Evolutionary conservation across 108 stramenopile genomes (phyloP).

Genomic region (Chaetoceros muelleri): DNA sequence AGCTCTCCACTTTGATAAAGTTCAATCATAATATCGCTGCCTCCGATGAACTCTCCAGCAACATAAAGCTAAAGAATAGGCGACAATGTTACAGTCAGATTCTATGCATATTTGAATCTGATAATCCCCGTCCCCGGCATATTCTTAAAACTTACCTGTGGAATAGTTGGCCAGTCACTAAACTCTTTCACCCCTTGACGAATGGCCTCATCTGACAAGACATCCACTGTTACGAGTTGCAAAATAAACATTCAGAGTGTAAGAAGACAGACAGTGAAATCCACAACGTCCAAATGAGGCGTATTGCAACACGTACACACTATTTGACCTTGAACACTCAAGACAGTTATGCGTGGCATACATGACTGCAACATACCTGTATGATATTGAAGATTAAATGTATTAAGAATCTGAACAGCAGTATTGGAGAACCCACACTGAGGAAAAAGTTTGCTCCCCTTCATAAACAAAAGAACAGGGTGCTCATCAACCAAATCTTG

Average conservation of each 20-base stretch:
- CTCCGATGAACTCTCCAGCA: slow-evolving; percentile 95
- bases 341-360: no score
- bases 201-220: slow-evolving; percentile 64
- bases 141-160: no score
- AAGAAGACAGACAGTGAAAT: no score
- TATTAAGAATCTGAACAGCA: slow-evolving; percentile 82
- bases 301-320: no score
- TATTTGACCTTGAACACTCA: no score
- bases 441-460: slow-evolving; percentile 91
- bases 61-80: no score
- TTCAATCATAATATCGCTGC: slow-evolving; percentile 88
- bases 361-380: no score
- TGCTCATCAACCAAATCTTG: slow-evolving; percentile 57
- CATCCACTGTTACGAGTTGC: slow-evolving; percentile 33
- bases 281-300: no score
- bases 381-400: slow-evolving; percentile 73
- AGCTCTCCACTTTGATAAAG: slow-evolving; percentile 80
- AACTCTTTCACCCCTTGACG: slow-evolving; percentile 79
- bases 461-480: slow-evolving; percentile 93
- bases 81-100: no score
- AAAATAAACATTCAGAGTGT: no score
- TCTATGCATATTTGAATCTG: no score
- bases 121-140: no score
- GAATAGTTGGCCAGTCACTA: slow-evolving; percentile 96
- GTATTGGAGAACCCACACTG: slow-evolving; percentile 96